Conservation (phyloP, 1,284 basidiomycete genomes). For the Mycosarcoma mackinlayi region DNA sequence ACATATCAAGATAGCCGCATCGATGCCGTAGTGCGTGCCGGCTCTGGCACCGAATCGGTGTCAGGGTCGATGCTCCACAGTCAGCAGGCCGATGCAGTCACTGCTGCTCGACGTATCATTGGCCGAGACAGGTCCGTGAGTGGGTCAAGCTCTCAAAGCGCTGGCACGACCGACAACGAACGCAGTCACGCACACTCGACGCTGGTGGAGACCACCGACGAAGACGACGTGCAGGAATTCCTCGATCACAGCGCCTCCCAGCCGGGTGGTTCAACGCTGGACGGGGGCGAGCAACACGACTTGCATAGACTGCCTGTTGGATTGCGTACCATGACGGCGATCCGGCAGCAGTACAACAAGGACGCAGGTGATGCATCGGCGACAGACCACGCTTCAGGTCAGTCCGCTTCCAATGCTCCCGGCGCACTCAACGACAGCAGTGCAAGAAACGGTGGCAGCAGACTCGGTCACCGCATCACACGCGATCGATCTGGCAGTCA, state of each 20-base stretch:
- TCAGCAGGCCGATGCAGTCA: not conserved
- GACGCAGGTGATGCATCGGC: constrained; percentile 9
- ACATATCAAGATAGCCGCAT: constrained; percentile 22
- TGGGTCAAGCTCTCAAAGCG: constrained; percentile 27
- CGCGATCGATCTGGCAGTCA: constrained; percentile 51
- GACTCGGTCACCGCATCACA: constrained; percentile 1
- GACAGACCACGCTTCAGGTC: constrained; percentile 1
- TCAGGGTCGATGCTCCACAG: constrained; percentile 1
- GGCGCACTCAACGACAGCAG: not conserved
- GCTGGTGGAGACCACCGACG: constrained; percentile 14
- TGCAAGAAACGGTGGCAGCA: not conserved
- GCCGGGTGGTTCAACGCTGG: constrained; percentile 19
- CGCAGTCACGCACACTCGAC: constrained; percentile 17
- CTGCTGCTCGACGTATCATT: not conserved
- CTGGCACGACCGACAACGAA: constrained; percentile 31
- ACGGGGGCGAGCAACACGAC: constrained; percentile 35
- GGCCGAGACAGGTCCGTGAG: constrained; percentile 33
- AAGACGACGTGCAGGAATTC: constrained; percentile 49
- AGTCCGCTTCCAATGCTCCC: not conserved
- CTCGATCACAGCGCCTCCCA: constrained; percentile 23
- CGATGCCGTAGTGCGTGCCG: constrained; percentile 24
- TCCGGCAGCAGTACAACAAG: constrained; percentile 20
- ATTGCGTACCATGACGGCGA: constrained; percentile 30
- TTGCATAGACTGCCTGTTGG: constrained; percentile 30
- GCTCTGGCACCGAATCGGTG: not conserved